A percentile compares a stretch with the other conserved stretches of the same genome.
Evolutionary conservation across 352 stramenopile genomes (phyloP).

Genomic region (Blastocystis sp.): DNA sequence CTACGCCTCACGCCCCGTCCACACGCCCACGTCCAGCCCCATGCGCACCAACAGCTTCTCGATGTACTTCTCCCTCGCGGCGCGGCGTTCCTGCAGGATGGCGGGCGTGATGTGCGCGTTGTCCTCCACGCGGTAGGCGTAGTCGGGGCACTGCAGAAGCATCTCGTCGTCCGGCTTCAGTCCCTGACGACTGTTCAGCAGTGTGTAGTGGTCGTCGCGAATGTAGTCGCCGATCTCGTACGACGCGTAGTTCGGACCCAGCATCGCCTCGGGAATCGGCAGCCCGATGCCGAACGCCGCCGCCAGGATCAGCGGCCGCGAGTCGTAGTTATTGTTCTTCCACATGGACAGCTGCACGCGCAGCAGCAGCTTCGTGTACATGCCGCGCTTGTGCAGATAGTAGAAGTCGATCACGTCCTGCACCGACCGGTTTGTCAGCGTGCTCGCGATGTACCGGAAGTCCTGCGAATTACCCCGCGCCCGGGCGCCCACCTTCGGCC

Average conservation of each 20-base stretch:
- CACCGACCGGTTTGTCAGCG: slow-evolving; percentile 37
- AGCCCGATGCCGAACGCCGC: slow-evolving; percentile 54
- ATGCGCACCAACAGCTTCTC: slow-evolving; percentile 38
- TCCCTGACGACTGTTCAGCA: slow-evolving; percentile 12
- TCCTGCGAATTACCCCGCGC: background rate
- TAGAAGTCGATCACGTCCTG: slow-evolving; percentile 61
- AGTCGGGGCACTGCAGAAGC: slow-evolving; percentile 23
- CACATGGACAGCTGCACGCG: slow-evolving; percentile 54
- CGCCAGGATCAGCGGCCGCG: slow-evolving; percentile 34
- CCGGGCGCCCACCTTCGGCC: slow-evolving; percentile 8
- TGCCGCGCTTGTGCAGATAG: slow-evolving; percentile 53
- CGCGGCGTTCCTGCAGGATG: slow-evolving; percentile 38
- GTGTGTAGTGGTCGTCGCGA: slow-evolving; percentile 23
- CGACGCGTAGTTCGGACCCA: slow-evolving; percentile 56
- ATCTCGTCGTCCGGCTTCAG: slow-evolving; percentile 52
- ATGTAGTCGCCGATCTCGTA: slow-evolving; percentile 65
- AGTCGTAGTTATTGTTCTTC: slow-evolving; percentile 58
- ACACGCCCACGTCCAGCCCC: slow-evolving; percentile 14
- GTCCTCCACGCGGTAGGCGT: slow-evolving; percentile 16
- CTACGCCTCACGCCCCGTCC: background rate
- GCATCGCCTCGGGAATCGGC: slow-evolving; percentile 47
- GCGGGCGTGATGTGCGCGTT: slow-evolving; percentile 29
- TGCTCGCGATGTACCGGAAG: slow-evolving; percentile 58
- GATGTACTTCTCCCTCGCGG: slow-evolving; percentile 36
- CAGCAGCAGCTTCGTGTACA: slow-evolving; percentile 54